Percentiles rank a stretch among this genome's conserved stretches.
Conservation (phyloP, 371 early-diverging fungal genomes). For the Mucor saturninus region DNA sequence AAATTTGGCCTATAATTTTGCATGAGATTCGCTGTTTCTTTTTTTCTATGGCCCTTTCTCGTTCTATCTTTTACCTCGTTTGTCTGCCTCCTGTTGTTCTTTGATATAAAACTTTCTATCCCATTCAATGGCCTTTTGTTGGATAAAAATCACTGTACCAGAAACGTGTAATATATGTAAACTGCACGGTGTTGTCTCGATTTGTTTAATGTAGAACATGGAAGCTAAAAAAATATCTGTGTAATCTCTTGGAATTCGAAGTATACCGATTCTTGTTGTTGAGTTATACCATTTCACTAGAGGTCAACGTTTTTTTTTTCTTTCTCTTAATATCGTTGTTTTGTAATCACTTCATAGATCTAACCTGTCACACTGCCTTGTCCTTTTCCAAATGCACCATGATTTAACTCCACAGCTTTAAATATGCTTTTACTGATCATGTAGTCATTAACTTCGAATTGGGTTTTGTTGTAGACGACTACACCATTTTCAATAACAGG, state of each 20-base stretch:
- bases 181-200: conserved; percentile 34
- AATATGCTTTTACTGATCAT: conserved; percentile 28
- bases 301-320: background rate
- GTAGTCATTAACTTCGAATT: conserved; percentile 27
- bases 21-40: background rate
- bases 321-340: background rate
- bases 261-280: conserved; percentile 43
- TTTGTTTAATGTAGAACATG: conserved; percentile 47
- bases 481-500: conserved; percentile 35
- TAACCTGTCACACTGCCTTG: conserved; percentile 34
- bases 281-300: conserved; percentile 53
- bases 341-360: background rate
- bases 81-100: conserved; percentile 32
- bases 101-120: conserved; percentile 41
- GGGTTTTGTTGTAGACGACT: conserved; percentile 31
- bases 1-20: conserved; percentile 20
- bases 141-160: conserved; percentile 45
- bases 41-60: background rate
- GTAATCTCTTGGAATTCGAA: conserved; percentile 45
- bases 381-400: conserved; percentile 48
- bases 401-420: conserved; percentile 32
- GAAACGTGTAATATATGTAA: conserved; percentile 42
- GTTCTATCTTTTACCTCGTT: conserved; percentile 27
- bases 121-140: conserved; percentile 42
- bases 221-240: conserved; percentile 38